Evolutionary conservation across 148 eudicot species (phyloP).

Genomic region (Rhododendron williamsianum): DNA sequence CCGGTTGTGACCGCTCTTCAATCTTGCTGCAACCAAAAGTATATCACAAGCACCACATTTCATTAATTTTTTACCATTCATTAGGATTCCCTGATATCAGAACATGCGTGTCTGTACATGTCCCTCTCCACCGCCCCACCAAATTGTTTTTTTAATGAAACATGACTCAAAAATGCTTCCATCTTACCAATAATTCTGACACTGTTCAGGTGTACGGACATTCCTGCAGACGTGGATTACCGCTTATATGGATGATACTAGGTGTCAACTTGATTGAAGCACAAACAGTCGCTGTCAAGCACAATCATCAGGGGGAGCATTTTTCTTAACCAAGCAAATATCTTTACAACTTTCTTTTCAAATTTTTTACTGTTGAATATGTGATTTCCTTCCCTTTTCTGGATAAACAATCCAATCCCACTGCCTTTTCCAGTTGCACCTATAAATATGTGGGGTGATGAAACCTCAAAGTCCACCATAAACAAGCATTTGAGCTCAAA

Average conservation of each 20-base stretch:
- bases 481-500: neutral
- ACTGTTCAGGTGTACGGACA: constrained; percentile 11
- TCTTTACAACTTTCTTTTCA: neutral
- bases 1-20: neutral
- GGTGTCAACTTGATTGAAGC: constrained; percentile 28
- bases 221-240: neutral
- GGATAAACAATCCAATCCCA: constrained; percentile 16
- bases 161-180: neutral
- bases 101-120: neutral
- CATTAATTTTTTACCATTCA: neutral
- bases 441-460: constrained; percentile 32
- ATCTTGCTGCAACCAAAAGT: neutral
- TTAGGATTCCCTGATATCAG: neutral
- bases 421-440: constrained; percentile 11
- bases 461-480: constrained; percentile 11
- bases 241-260: constrained; percentile 2
- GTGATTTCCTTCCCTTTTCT: neutral
- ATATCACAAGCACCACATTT: neutral
- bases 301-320: constrained; percentile 12
- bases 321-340: constrained; percentile 33
- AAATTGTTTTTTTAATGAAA: constrained; percentile 1
- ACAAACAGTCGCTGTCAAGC: constrained; percentile 21
- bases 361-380: neutral
- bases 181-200: neutral
- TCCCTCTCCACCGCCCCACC: constrained; percentile 6